Conservation (phyloP, 2,329 filamentous ascomycete genomes). For the Amesomyces nigricolor region DNA sequence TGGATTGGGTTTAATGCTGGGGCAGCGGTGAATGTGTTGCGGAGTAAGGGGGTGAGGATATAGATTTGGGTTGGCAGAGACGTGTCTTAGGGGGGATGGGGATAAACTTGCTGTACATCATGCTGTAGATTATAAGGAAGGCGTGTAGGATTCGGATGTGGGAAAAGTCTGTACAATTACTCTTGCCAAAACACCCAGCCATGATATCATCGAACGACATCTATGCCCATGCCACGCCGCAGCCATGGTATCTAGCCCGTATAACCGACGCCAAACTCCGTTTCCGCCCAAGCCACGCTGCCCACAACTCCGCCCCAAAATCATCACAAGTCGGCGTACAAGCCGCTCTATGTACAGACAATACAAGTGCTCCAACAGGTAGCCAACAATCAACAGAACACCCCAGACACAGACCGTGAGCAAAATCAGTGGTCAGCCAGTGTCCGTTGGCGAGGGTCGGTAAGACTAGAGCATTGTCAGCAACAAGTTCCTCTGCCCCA, state of each 20-base stretch:
- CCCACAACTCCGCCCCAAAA: not conserved
- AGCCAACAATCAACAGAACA: slow-evolving; percentile 6
- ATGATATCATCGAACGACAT: not conserved
- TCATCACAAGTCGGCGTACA: slow-evolving; percentile 2
- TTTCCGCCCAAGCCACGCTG: not conserved
- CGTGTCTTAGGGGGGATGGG: too few species aligned
- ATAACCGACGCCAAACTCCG: not conserved
- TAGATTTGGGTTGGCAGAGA: too few species aligned
- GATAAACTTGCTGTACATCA: not conserved
- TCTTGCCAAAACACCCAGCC: not conserved
- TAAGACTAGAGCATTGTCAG: slow-evolving; percentile 38
- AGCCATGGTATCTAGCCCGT: not conserved
- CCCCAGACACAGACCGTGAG: slow-evolving; percentile 1
- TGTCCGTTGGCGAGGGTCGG: slow-evolving; percentile 53
- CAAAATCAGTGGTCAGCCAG: slow-evolving; percentile 32
- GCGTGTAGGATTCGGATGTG: slow-evolving; percentile 1
- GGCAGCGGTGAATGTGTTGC: slow-evolving; percentile 71
- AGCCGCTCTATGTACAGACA: not conserved
- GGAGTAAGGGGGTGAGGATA: slow-evolving; percentile 82
- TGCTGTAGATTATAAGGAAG: not conserved
- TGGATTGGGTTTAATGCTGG: slow-evolving; percentile 79
- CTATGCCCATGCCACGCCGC: not conserved
- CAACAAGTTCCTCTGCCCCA: not conserved
- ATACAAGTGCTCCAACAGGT: not conserved
- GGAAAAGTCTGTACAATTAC: not conserved